Percentiles rank a stretch among this genome's conserved stretches.
Conservation (phyloP, 495 filamentous ascomycete genomes). For the Xylaria palmicola region DNA sequence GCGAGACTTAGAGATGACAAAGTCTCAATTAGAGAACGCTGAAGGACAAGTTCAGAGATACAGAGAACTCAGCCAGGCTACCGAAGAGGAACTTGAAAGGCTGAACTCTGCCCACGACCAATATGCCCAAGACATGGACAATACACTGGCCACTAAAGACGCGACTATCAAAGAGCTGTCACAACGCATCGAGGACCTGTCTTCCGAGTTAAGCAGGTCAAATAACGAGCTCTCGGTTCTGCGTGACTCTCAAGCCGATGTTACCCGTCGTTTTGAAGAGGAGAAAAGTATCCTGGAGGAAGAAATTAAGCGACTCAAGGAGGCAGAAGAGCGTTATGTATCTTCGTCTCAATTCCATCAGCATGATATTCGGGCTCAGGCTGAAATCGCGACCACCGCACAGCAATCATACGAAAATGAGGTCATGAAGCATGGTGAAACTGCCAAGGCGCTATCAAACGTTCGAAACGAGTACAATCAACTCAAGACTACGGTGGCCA, state of each 20-base stretch:
- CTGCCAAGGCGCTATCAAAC: constrained; percentile 75
- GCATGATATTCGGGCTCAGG: constrained; percentile 88
- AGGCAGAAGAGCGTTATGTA: constrained; percentile 77
- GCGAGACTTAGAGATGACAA: constrained; percentile 72
- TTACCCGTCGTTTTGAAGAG: constrained; percentile 69
- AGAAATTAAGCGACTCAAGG: constrained; percentile 78
- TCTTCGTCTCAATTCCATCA: constrained; percentile 78
- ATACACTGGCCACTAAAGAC: constrained; percentile 68
- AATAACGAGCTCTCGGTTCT: constrained; percentile 76
- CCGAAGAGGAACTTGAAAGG: constrained; percentile 84
- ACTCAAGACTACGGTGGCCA: constrained; percentile 70
- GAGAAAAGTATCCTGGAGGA: constrained; percentile 72
- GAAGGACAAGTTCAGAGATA: constrained; percentile 82
- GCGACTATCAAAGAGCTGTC: constrained; percentile 73
- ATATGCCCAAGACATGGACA: constrained; percentile 81
- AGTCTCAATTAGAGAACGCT: constrained; percentile 72
- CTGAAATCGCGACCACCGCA: constrained; percentile 85
- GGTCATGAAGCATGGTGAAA: constrained; percentile 89
- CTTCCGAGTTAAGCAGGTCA: constrained; percentile 72
- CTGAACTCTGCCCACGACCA: constrained; percentile 79
- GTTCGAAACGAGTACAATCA: constrained; percentile 78
- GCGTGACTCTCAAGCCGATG: constrained; percentile 73
- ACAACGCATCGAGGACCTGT: constrained; percentile 76
- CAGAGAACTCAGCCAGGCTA: constrained; percentile 79
- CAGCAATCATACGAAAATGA: constrained; percentile 95